Percentiles rank a stretch among this genome's conserved stretches.
Evolutionary conservation across 176 grass and related monocot species (phyloP).

Genomic region (Rhynchospora breviuscula): DNA sequence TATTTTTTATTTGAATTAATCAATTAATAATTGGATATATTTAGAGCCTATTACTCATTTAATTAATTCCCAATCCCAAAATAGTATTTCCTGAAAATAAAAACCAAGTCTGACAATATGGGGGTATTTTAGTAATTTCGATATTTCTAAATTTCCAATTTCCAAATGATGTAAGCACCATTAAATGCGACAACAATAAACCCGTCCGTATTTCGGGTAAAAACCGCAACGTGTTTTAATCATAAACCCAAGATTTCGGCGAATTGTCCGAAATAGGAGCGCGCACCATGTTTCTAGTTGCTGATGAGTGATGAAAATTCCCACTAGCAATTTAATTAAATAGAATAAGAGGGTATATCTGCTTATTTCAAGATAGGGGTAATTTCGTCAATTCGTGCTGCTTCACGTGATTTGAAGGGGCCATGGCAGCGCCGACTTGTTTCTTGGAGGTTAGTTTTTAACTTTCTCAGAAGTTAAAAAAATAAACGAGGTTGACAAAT

Average conservation of each 20-base stretch:
- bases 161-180: neutral
- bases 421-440: neutral
- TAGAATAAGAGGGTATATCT: neutral
- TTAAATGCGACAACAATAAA: constrained; percentile 15
- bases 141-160: neutral
- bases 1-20: neutral
- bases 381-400: neutral
- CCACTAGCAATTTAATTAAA: neutral
- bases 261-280: neutral
- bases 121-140: neutral
- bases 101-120: neutral
- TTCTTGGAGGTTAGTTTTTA: neutral
- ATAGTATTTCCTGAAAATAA: neutral
- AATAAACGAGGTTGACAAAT: neutral
- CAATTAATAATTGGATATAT: neutral
- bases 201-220: neutral
- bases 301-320: neutral
- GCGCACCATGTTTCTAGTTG: neutral
- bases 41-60: neutral
- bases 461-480: neutral
- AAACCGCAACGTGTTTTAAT: neutral
- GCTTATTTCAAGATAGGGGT: neutral
- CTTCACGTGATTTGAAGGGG: neutral
- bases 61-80: neutral
- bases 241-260: neutral